Base-by-base conservation (phyloP, 1,284 basidiomycete genomes). In the Trichosporon sp. region DNA sequence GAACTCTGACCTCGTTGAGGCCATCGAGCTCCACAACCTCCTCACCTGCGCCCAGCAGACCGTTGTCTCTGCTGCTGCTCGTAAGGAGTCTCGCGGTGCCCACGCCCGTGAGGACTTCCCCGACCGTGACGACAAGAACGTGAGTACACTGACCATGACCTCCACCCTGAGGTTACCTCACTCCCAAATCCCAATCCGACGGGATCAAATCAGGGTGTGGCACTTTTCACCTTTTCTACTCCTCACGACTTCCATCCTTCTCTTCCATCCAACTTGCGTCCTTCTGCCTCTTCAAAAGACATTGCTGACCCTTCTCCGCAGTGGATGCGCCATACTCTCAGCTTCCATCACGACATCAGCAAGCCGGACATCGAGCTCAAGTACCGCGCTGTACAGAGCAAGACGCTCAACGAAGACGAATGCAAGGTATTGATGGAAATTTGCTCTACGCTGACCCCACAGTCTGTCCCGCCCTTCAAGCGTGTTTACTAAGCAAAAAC, bases 1-100 rank as follows among this genome's bases (percentile, higher is more conserved):
- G 97, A 97, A 97, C 86, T 92, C 93, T 93, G 97, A 99, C 83
- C 90, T 99, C 71, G 88, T 98, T 74, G 97, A 99, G 87, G 97
- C 94, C 12, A 89, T 99, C 69, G 97, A 99, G 86, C 91, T 99
- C 61, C 92, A 93, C 83, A 99, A 99, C 87, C 87, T 98, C 75
- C 88, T 97, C 79, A 95, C 96, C 81, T 93, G 92, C 79, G 96
- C 97, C 69, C 89, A 96, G 68, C 96, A 99, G 86, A 99, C 97
- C 61, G 95, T 99, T 82, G 91, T 91, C 56, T 91, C 93, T 68
- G 97, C 97, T 68, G 94, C 95, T 72, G 95, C 94, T 69, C 92
- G 97, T 78, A 93, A 97, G 86, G 97, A 99, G 84, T 96, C 93
- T 51, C 92, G 96, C 83, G 96, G 96, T 80, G 96, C 96, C 43